phyloP scores from a whole-genome alignment of 2,329 filamentous ascomycete species.

The Aspergillus amoenus region DNA sequence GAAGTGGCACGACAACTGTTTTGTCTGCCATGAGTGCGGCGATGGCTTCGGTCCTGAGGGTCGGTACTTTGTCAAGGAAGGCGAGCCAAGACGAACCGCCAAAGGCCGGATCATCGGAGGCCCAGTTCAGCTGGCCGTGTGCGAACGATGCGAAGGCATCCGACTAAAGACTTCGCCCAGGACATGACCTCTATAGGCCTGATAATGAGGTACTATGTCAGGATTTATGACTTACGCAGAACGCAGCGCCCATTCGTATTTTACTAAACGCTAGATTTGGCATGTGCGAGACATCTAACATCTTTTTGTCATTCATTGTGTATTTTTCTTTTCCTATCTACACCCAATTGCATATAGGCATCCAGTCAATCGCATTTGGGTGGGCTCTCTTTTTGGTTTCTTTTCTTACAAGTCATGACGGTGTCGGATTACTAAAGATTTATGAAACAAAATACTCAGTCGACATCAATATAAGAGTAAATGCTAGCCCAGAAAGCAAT shows the following conservation, averaged over 20 bases:
- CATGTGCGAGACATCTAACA: background rate
- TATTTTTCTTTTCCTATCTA: background rate
- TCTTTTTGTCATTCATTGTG: background rate
- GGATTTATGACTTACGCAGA: background rate
- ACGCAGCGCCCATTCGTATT: background rate
- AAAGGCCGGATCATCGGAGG: slow-evolving; percentile 49
- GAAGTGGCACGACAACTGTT: slow-evolving; percentile 94
- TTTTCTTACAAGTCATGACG: background rate
- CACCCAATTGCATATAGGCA: background rate
- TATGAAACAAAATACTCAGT: background rate
- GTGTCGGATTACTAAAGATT: background rate
- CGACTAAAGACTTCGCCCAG: slow-evolving; percentile 57
- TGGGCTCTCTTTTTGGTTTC: background rate
- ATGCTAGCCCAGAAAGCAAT: background rate
- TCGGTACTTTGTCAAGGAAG: slow-evolving; percentile 61
- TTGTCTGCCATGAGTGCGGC: slow-evolving; percentile 72
- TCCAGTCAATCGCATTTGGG: background rate
- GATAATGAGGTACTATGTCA: background rate
- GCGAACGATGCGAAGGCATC: slow-evolving; percentile 62
- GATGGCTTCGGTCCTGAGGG: slow-evolving; percentile 60
- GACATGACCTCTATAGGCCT: background rate
- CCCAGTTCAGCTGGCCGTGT: slow-evolving; percentile 58
- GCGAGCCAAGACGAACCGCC: slow-evolving; percentile 46
- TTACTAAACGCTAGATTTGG: background rate
- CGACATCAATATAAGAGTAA: background rate